Conservation (phyloP, 2,329 filamentous ascomycete species). For the Paraphoma chrysanthemicola region DNA sequence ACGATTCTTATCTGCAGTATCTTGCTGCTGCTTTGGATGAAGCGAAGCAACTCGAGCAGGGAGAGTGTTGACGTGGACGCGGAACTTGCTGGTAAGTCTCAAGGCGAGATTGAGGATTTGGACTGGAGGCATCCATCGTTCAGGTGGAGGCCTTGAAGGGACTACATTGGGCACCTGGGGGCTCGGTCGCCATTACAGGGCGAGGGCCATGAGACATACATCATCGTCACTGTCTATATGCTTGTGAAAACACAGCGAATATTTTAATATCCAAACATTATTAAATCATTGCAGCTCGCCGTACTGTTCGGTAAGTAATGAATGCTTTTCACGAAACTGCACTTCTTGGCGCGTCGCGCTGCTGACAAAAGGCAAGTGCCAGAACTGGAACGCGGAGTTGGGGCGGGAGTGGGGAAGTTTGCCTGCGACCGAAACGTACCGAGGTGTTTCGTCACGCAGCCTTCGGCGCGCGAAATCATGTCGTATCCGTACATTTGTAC, state of each 20-base stretch:
- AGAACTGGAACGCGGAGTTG: neutral
- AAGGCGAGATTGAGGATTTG: constrained; percentile 40
- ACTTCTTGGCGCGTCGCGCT: neutral
- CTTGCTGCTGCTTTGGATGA: constrained; percentile 66
- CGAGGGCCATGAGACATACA: neutral
- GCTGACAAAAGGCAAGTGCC: neutral
- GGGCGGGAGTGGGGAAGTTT: constrained; percentile 2
- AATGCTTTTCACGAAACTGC: neutral
- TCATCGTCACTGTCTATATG: too few relatives aligned
- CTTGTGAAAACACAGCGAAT: too few relatives aligned
- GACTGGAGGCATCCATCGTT: constrained; percentile 65
- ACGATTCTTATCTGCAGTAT: constrained; percentile 61
- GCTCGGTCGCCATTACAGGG: neutral
- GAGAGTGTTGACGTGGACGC: constrained; percentile 62
- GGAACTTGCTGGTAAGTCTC: constrained; percentile 60
- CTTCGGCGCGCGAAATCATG: constrained; percentile 10
- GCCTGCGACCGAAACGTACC: constrained; percentile 16
- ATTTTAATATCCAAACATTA: too few relatives aligned
- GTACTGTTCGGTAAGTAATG: neutral
- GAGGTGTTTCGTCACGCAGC: constrained; percentile 15
- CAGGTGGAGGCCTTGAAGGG: constrained; percentile 60
- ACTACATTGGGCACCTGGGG: neutral
- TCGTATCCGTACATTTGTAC: neutral
- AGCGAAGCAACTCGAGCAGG: constrained; percentile 66
- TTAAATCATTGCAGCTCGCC: too few relatives aligned